Evolutionary conservation across 148 eudicot genomes (phyloP), one percentile per base, ranked within the genome.

Genomic region (Vaccinium vitisidaea): DNA sequence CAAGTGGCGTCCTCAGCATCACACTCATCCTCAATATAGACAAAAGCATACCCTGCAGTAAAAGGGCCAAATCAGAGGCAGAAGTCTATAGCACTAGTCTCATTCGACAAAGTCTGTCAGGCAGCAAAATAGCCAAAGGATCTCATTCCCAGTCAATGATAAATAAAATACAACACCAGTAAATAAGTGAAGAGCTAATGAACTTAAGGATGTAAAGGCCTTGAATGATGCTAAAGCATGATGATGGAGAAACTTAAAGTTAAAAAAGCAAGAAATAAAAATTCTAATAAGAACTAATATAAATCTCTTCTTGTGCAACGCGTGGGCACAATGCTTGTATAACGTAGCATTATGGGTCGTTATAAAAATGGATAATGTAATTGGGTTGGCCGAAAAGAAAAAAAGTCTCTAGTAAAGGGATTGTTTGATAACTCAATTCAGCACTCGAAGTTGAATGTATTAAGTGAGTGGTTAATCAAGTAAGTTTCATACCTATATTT

Each of bases 1-100:
- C 92, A 92, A 84, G 94, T 93, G 46, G 99, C 97, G 88, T 96
- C 97, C 56, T 88, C 91, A 48, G 95, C 99, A 85, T 94, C 98
- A 82, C 91, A 95, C 77, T 96, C 98, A 90, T 94, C 95, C 88
- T 93, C 96, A 80, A 93, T 92, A 88, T 96, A 94, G 70, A 96
- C 94, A 92, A 96, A 94, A 73, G 98, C 99, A 92, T 89, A 96
- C 21, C 99, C 99, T 96, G 87, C 89, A 90, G 82, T 76, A 79
- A 83, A 82, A 59, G 80, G 71, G 75, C 43, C 36, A 48, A 79
- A 82, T 90, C 75, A 87, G 84, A 69, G n/a, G 50, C 70, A 79
- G 55, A 77, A 81, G n/a, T 19, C 82, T n/a, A 59, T 43, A 75
- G 65, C 74, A 81, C 55, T 65, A 67, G 58, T 54, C 43, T 65